Evolutionary conservation across 129 eudicot genomes (phyloP).

Genomic region (Oenanthe sinensis): DNA sequence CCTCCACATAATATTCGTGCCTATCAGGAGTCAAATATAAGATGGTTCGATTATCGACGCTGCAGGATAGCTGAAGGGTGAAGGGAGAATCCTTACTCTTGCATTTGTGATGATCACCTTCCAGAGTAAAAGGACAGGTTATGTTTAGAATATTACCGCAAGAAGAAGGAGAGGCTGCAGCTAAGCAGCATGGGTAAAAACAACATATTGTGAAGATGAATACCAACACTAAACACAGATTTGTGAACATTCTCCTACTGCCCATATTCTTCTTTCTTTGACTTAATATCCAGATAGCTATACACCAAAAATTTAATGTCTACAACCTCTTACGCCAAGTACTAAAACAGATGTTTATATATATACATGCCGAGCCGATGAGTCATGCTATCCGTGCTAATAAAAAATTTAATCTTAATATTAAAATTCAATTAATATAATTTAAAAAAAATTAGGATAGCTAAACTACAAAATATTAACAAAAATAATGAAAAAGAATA

Average conservation of each 20-base stretch:
- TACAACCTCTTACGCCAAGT: too few species aligned
- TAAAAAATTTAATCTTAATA: too few species aligned
- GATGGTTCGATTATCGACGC: background rate
- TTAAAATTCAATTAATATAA: too few species aligned
- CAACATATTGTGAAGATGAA: background rate
- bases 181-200: background rate
- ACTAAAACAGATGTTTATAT: too few species aligned
- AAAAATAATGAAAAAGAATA: too few species aligned
- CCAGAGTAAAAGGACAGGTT: background rate
- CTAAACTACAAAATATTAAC: too few species aligned
- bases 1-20: background rate
- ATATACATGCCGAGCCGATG: too few species aligned
- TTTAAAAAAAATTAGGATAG: too few species aligned
- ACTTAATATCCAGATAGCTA: too few species aligned
- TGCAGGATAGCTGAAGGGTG: background rate
- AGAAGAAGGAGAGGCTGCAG: conserved; percentile 1
- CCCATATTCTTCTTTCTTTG: background rate
- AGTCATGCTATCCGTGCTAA: too few species aligned
- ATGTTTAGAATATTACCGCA: background rate
- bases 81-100: background rate
- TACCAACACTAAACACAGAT: background rate
- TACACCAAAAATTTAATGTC: too few species aligned
- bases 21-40: background rate
- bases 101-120: conserved; percentile 5
- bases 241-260: background rate